Base-by-base conservation (phyloP, 2,329 filamentous ascomycete species). In the Fusarium sp. region DNA sequence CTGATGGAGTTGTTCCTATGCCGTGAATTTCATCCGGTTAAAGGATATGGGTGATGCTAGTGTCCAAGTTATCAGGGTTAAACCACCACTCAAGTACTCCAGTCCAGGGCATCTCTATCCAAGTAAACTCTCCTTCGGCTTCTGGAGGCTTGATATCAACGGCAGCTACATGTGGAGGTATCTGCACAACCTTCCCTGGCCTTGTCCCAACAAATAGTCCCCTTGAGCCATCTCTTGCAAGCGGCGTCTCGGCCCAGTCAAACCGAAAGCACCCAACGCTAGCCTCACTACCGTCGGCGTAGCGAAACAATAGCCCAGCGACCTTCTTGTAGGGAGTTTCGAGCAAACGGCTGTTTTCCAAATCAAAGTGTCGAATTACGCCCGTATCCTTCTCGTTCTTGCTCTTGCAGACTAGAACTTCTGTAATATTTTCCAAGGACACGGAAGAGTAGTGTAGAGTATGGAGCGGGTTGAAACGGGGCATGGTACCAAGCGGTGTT, bases 51-150 rank as follows among this genome's bases (percentile, higher is more conserved):
- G 39, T 27, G 18, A 69, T 37, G 12, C 29, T 57, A 16, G 57
- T 57, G 4, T 69, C 66, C 25, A 64, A 41, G 25, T 2, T 69
- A 6, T 54, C 29, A 23, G 66, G 64, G 18, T 39, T 44, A 4
- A 70, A 70, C 67, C 67, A 69, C 66, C 66, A 69, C 33, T 69
- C 60, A 11, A 70, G 27, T 1, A 39, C 45, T 14, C 66, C 66
- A 19, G 23, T 21, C 66, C 66, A 69, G 6, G 66, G 38, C 2
- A 69, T 10, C 18, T 54, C 38, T 15, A 12, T 25, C 52, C 66
- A 69, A 0, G 48, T 41, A 29, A 42, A 45, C 37, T 41, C 60
- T 5, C 19, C 60, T 5, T 39, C 25, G 0, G 10, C 4, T 1
- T 41, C 23, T 21, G 37, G 60, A 14, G 15, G 27, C 4, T 0